phyloP scores from a whole-genome alignment of 108 stramenopile genomes.

The Fragilariopsis cylindrus region DNA sequence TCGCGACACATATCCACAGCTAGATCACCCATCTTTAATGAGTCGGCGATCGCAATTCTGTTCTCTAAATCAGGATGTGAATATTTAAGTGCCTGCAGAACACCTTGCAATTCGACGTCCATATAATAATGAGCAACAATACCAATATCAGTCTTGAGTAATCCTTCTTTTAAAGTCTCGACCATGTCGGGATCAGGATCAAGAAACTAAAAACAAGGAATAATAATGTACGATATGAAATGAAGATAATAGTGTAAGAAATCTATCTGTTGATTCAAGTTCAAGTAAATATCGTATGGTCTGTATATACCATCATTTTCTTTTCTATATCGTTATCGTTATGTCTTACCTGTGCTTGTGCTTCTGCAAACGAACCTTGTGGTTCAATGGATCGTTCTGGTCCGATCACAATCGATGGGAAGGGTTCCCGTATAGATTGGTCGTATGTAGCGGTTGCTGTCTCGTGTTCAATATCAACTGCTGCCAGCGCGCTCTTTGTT shows the following conservation, averaged over 20 bases:
- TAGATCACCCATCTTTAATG: constrained; percentile 93
- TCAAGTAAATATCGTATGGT: not conserved
- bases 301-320: not conserved
- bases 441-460: constrained; percentile 43
- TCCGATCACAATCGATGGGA: constrained; percentile 78
- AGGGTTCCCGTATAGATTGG: constrained; percentile 42
- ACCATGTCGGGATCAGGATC: constrained; percentile 77
- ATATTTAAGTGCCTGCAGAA: constrained; percentile 65
- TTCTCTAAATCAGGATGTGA: constrained; percentile 30
- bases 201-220: constrained; percentile 47
- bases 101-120: constrained; percentile 95
- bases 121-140: constrained; percentile 97
- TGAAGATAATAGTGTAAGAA: not conserved
- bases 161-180: constrained; percentile 43
- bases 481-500: constrained; percentile 5
- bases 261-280: constrained; percentile 2
- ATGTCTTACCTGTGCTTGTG: constrained; percentile 65
- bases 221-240: not conserved
- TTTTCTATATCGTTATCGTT: no score
- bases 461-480: not conserved
- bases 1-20: constrained; percentile 84
- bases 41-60: constrained; percentile 89
- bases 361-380: constrained; percentile 85
- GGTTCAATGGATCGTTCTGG: constrained; percentile 50
- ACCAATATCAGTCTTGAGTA: constrained; percentile 74